Percentiles rank a stretch among this genome's conserved stretches.
Evolutionary conservation across 2,329 filamentous ascomycete species (phyloP).

Genomic region (Cladosporium sp.): DNA sequence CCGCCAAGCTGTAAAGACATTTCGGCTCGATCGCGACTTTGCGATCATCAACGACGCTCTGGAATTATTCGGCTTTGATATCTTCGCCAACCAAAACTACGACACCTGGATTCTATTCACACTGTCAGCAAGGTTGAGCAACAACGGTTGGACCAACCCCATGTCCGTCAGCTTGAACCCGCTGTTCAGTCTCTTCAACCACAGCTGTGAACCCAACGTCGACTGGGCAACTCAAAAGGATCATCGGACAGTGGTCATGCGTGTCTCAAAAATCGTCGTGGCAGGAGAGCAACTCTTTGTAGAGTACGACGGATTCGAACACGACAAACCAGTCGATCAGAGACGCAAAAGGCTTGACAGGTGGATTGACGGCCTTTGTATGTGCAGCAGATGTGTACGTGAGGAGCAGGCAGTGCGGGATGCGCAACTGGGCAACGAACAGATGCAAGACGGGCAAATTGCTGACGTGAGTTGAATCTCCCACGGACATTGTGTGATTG

Average conservation of each 20-base stretch:
- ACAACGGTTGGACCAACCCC: constrained; percentile 74
- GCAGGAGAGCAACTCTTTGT: constrained; percentile 35
- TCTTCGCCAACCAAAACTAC: constrained; percentile 61
- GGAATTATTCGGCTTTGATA: constrained; percentile 77
- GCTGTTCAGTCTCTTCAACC: constrained; percentile 92
- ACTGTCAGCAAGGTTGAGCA: constrained; percentile 81
- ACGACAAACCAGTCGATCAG: constrained; percentile 21
- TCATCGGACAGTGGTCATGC: constrained; percentile 25
- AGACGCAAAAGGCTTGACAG: constrained; percentile 24
- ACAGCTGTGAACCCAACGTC: constrained; percentile 91
- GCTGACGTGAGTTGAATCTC: not conserved
- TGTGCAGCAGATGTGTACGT: constrained; percentile 30
- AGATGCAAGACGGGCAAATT: not conserved
- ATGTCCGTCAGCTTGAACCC: constrained; percentile 62
- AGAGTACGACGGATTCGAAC: constrained; percentile 30
- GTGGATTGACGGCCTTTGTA: constrained; percentile 33
- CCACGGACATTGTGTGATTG: not conserved
- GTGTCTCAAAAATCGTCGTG: constrained; percentile 18
- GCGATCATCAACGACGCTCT: constrained; percentile 69
- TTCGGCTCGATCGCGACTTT: constrained; percentile 72
- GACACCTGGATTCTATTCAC: constrained; percentile 86
- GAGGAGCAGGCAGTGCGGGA: constrained; percentile 22
- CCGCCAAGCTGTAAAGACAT: constrained; percentile 41
- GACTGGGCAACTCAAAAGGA: constrained; percentile 59
- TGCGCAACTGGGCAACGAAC: not conserved